Base-by-base conservation (phyloP, 2,329 filamentous ascomycete genomes). In the Thelonectria blattea region DNA sequence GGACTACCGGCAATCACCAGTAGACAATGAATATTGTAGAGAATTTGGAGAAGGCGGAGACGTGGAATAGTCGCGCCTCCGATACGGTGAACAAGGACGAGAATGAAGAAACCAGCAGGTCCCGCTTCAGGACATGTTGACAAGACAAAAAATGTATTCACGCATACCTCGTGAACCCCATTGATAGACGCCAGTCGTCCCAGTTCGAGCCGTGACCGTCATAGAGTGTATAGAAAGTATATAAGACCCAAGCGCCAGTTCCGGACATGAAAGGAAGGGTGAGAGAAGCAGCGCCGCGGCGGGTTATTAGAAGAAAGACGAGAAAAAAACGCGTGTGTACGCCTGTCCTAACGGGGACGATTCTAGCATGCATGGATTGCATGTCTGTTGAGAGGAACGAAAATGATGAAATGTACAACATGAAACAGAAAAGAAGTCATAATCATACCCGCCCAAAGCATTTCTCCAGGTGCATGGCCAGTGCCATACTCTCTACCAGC, bases 141-240 rank as follows among this genome's bases (percentile, higher is more conserved):
- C 61, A 61, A 64, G 61, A 71, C 60, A 64, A 70, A 68, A 62
- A 68, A 71, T 64, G 51, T 62, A 65, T 72, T 67, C 72, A 74
- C 71, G 70, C 71, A 72, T 73, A 73, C 69, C 68, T 72, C 70
- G 70, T 73, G 71, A 69, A 70, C 67, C 55, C 66, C 72, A 72
- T 71, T 48, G 55, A 52, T 47, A 67, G 63, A 70, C 68, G 69
- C 72, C 72, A 64, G 59, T 61, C 64, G 71, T 72, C 65, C 65
- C 67, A 65, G 63, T 63, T 58, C 58, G 69, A 62, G 57, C 73
- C 72, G 61, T 73, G 64, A 68, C 56, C 63, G 60, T 72, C 68
- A 64, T 72, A 58, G 53, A 65, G 34, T 45, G 58, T 37, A 48
- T 37, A 54, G 32, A 48, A 53, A 58, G 60, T 62, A 59, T 58